phyloP scores from a whole-genome alignment of 2,329 filamentous ascomycete species.

The Neonectria faginata region DNA sequence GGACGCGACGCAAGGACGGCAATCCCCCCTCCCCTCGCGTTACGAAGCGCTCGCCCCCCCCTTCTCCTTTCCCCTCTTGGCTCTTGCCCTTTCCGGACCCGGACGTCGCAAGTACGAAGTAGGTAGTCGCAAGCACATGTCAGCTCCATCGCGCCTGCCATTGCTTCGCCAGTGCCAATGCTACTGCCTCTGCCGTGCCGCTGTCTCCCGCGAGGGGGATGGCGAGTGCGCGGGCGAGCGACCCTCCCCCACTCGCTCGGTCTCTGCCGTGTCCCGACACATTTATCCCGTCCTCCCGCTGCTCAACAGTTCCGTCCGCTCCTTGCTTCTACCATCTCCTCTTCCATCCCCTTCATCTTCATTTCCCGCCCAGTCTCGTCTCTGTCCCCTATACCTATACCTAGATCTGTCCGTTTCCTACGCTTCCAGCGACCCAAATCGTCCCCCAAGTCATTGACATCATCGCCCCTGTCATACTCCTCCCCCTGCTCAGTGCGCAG shows the following conservation, averaged over 20 bases:
- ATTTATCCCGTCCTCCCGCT: slow-evolving; percentile 39
- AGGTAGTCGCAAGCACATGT: slow-evolving; percentile 39
- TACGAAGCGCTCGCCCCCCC: slow-evolving; percentile 2
- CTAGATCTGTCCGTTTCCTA: slow-evolving; percentile 21
- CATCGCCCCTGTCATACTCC: slow-evolving; percentile 8
- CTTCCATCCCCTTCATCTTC: slow-evolving; percentile 26
- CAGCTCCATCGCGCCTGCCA: slow-evolving; percentile 27
- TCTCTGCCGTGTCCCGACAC: slow-evolving; percentile 26
- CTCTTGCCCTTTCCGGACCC: slow-evolving; percentile 31
- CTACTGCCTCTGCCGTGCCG: slow-evolving; percentile 8
- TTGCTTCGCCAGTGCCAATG: slow-evolving; percentile 17
- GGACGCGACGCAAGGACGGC: slow-evolving; percentile 15
- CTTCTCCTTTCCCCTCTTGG: slow-evolving; percentile 35
- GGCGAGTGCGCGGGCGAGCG: slow-evolving; percentile 23
- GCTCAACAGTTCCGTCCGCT: slow-evolving; percentile 15
- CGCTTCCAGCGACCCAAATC: slow-evolving; percentile 11
- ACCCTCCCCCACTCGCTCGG: slow-evolving; percentile 38
- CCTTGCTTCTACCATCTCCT: slow-evolving; percentile 21
- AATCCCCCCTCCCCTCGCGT: slow-evolving; percentile 14
- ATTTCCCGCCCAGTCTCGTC: slow-evolving; percentile 10
- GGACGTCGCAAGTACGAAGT: slow-evolving; percentile 31
- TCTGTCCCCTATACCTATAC: slow-evolving; percentile 13
- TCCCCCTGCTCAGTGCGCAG: slow-evolving; percentile 12
- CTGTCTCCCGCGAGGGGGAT: slow-evolving; percentile 24
- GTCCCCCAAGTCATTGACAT: slow-evolving; percentile 12